Evolutionary conservation across 2,329 filamentous ascomycete species (phyloP), one percentile per base, ranked within the genome.

Genomic region (Cladophialophora carrionii): DNA sequence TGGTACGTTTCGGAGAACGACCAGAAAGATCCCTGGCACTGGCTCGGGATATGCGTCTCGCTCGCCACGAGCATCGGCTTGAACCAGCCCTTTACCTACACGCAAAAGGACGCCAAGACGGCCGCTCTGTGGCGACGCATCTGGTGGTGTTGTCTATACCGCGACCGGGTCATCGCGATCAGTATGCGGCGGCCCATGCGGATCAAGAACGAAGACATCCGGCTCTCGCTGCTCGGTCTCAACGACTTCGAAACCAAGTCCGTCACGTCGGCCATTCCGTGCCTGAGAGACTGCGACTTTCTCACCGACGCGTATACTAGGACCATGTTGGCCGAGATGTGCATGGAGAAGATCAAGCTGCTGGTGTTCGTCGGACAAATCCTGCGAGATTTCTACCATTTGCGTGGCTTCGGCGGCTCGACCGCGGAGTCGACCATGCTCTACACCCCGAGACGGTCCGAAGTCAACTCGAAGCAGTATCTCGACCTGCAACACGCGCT

Each of bases 1-100:
- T 97, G 94, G 90, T 97, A 97, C 76, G 93, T 96, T 78, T 96
- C 92, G 6, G 93, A 93, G 0, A 92, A 97, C 78, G 93, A 97
- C 76, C 92, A 96, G 76, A 97, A 97, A 76, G 94, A 97, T 76
- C 97, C 93, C 53, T 96, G 94, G 91, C 93, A 97, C 75, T 97
- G 93, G 93, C 96, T 96, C 90, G 94, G 93, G n/a, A 91, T 96
- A 48, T 93, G 92, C 53, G 90, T 96, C 65, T 96, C 92, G 10
- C 82, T 97, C 52, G 93, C 92, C 59, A 92, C 96, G 76, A 96
- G 92, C 14, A 96, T 97, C 69, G 93, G 93, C 5, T 83, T 97
- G 22, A 92, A 97, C 77, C 89, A 92, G 67, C 46, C 48, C 31
- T 57, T 61, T 37, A 91, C 96, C 1, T 63, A 63, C 32, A 14